Percentiles rank a stretch among this genome's conserved stretches.
These are phyloP conservation scores for Metschnikowia lunata DNA, from an alignment of 805 yeast species.

Conservation along the genomic window DNA sequence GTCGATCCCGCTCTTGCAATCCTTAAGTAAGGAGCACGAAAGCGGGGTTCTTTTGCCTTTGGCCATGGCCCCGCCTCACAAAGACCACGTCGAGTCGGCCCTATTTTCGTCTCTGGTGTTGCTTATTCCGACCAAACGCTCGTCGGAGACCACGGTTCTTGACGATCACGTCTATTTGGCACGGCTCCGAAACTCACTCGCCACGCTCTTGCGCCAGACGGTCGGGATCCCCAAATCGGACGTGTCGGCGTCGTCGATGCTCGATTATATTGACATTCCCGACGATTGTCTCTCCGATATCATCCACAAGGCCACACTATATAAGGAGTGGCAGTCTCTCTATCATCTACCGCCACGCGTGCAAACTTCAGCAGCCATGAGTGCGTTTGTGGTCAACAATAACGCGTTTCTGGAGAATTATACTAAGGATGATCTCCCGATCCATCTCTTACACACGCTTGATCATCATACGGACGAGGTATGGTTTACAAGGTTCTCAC, in stretches of 20 bases:
- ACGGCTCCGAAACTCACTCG: conserved; percentile 5
- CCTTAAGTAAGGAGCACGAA: conserved; percentile 9
- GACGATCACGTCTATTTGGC: background rate
- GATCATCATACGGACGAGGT: conserved; percentile 65
- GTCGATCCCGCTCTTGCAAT: background rate
- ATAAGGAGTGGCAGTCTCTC: conserved; percentile 6
- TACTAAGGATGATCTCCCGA: conserved; percentile 38
- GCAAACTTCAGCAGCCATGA: background rate
- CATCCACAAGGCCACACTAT: conserved; percentile 10
- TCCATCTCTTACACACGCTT: conserved; percentile 42
- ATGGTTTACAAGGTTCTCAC: conserved; percentile 78
- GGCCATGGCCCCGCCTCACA: conserved; percentile 10
- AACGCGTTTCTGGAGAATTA: background rate
- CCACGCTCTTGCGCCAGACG: background rate
- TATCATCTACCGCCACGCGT: conserved; percentile 16
- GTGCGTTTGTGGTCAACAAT: background rate
- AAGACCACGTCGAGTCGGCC: background rate
- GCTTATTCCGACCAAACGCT: background rate
- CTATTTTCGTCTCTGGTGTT: conserved; percentile 6
- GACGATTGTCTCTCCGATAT: conserved; percentile 9
- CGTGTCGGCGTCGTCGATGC: background rate
- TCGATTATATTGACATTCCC: conserved; percentile 7
- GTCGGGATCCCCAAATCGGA: conserved; percentile 1
- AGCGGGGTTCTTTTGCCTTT: conserved; percentile 12
- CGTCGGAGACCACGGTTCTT: background rate